Evolutionary conservation across 1,284 basidiomycete genomes (phyloP).

Genomic region (Boletus calvinii): DNA sequence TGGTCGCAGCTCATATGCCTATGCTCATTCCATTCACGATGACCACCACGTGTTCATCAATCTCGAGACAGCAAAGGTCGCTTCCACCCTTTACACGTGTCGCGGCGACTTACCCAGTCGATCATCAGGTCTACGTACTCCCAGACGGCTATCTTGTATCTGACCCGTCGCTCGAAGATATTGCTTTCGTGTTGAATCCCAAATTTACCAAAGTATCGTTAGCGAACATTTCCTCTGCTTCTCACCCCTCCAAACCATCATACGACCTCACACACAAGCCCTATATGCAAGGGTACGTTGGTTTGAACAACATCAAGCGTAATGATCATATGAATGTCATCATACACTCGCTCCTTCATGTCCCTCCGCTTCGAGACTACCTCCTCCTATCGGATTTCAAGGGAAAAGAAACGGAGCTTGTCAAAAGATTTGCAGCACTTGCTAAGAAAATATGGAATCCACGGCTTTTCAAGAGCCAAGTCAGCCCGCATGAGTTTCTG

Average conservation of each 20-base stretch:
- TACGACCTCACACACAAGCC: constrained; percentile 82
- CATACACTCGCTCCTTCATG: constrained; percentile 90
- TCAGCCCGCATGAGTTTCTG: constrained; percentile 96
- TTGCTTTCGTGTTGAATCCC: constrained; percentile 87
- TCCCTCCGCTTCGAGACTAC: constrained; percentile 86
- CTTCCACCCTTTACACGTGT: constrained; percentile 16
- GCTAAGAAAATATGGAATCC: constrained; percentile 97
- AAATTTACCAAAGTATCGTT: constrained; percentile 64
- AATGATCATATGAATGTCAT: constrained; percentile 99
- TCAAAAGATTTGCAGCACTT: constrained; percentile 82
- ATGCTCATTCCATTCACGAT: constrained; percentile 95
- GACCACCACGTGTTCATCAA: constrained; percentile 99
- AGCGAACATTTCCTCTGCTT: constrained; percentile 53
- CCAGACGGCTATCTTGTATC: constrained; percentile 96
- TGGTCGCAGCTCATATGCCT: constrained; percentile 91
- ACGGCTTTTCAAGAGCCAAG: constrained; percentile 94
- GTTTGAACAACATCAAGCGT: constrained; percentile 95
- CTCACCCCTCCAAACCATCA: constrained; percentile 68
- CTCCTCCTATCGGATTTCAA: constrained; percentile 74
- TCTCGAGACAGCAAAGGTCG: constrained; percentile 86
- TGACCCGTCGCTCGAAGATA: constrained; percentile 94
- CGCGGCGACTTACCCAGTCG: constrained; percentile 17
- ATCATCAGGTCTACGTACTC: constrained; percentile 86
- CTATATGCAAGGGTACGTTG: constrained; percentile 93
- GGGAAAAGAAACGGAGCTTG: constrained; percentile 80